Evolutionary conservation across 352 stramenopile species (phyloP).

Genomic region (Globisporangium nodosum): DNA sequence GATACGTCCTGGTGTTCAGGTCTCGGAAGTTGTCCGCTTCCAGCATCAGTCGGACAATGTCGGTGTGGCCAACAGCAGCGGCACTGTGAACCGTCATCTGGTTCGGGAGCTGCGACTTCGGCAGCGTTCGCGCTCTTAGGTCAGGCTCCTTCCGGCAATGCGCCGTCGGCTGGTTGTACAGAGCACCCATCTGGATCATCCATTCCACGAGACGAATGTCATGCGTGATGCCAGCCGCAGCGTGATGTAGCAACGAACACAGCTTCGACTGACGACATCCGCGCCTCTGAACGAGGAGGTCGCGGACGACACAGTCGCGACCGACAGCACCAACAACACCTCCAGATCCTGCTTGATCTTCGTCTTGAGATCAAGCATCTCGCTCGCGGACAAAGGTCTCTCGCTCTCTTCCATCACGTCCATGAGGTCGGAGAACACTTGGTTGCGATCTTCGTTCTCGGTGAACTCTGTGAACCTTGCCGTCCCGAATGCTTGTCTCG

Average conservation of each 20-base stretch:
- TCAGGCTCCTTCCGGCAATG: slow-evolving; percentile 8
- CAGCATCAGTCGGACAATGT: slow-evolving; percentile 21
- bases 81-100: slow-evolving; percentile 21
- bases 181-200: slow-evolving; percentile 29
- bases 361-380: slow-evolving; percentile 10
- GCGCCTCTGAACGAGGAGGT: not conserved
- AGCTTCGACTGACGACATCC: not conserved
- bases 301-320: not conserved
- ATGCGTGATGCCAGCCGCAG: slow-evolving; percentile 19
- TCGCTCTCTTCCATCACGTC: slow-evolving; percentile 10
- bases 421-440: slow-evolving; percentile 18
- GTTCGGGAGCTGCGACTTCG: slow-evolving; percentile 4
- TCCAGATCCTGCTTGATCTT: slow-evolving; percentile 2
- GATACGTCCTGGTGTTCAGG: slow-evolving; percentile 22
- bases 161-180: slow-evolving; percentile 13
- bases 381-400: not conserved
- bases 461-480: slow-evolving; percentile 3
- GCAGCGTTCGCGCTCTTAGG: slow-evolving; percentile 2
- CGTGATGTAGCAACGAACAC: slow-evolving; percentile 18
- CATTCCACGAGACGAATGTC: slow-evolving; percentile 28
- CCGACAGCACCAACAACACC: not conserved
- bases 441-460: not conserved
- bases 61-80: slow-evolving; percentile 10
- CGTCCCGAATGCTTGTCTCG: slow-evolving; percentile 12
- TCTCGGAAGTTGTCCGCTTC: slow-evolving; percentile 21